Evolutionary conservation across 768 basidiomycete species (phyloP), one percentile per base, ranked within the genome.

Genomic region (Psilocybe cubensis): DNA sequence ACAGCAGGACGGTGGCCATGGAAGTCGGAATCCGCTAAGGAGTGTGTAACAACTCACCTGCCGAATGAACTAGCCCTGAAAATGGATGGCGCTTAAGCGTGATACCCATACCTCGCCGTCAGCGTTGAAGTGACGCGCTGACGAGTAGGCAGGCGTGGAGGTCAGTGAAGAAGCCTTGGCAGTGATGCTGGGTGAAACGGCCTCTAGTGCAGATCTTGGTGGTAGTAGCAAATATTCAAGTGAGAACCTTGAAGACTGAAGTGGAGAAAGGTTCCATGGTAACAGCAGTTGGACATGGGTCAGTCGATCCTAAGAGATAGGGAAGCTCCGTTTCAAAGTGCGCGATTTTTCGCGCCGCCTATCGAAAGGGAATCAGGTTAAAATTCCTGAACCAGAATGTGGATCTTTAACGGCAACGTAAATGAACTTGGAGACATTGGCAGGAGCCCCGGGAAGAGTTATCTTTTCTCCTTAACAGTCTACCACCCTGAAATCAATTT

Each of bases 11-110:
- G 57, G 57, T 58, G 57, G 57, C 57, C 57, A 58, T 58, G 57
- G 57, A 58, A 58, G 57, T 58, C 57, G 57, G 57, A 58, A 58
- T 52, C 57, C 57, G 57, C 57, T 58, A 58, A 58, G 57, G 57
- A 58, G 50, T 58, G 57, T 58, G 57, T 58, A 58, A 89, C 87
- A 89, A 86, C 87, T 89, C 86, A 89, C 86, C 87, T 88, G 87
- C 87, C 84, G 86, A 90, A 90, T 86, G 83, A 88, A 88, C 87
- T 88, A 87, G 87, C 87, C 87, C 86, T 88, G 84, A 89, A 89
- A 89, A 89, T 88, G 86, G 88, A 89, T 89, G 87, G 88, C 86
- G 86, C 87, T 89, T 82, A 87, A 88, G 86, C 81, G 83, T 87
- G 82, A 82, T 84, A 87, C 88, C 88, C 85, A 89, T 84, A 89